Conservation (phyloP, 2,329 filamentous ascomycete genomes). For the Metarhizium album region DNA sequence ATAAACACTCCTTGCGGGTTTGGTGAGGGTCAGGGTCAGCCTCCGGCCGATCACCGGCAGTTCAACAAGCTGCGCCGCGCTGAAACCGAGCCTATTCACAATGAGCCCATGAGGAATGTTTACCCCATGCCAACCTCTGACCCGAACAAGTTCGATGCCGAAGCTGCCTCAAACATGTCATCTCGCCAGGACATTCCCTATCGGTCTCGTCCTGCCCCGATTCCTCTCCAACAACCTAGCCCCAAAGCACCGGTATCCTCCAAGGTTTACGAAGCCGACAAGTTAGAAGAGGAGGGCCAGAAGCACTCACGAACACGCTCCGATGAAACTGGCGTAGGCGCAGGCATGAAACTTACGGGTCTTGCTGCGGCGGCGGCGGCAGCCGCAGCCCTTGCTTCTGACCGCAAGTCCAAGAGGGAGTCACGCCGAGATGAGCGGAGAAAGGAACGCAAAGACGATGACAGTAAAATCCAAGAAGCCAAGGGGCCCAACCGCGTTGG, state of each 20-base stretch:
- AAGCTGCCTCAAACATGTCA: conserved; percentile 37
- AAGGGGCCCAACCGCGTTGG: conserved; percentile 2
- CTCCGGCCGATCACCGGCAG: conserved; percentile 16
- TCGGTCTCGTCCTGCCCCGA: conserved; percentile 41
- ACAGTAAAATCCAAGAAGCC: conserved; percentile 8
- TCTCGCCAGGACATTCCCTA: conserved; percentile 28
- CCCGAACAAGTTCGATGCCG: conserved; percentile 49
- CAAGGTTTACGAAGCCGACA: conserved; percentile 50
- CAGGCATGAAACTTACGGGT: conserved; percentile 33
- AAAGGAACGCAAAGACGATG: conserved; percentile 11
- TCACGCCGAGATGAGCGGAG: conserved; percentile 12
- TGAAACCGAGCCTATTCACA: conserved; percentile 11
- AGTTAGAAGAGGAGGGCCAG: conserved; percentile 24
- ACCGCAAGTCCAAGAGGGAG: conserved; percentile 12
- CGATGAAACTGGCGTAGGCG: conserved; percentile 29
- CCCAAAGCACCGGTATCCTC: conserved; percentile 64
- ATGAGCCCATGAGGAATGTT: conserved; percentile 45
- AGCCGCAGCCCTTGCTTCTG: conserved; percentile 22
- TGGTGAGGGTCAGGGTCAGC: conserved; percentile 27
- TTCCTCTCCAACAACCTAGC: conserved; percentile 76
- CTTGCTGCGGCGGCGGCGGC: conserved; percentile 39
- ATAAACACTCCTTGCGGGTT: conserved; percentile 43
- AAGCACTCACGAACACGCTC: conserved; percentile 19
- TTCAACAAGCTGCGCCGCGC: conserved; percentile 14
- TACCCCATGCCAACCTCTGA: conserved; percentile 59